phyloP scores from a whole-genome alignment of 768 basidiomycete genomes.

The Mycena chlorophos region DNA sequence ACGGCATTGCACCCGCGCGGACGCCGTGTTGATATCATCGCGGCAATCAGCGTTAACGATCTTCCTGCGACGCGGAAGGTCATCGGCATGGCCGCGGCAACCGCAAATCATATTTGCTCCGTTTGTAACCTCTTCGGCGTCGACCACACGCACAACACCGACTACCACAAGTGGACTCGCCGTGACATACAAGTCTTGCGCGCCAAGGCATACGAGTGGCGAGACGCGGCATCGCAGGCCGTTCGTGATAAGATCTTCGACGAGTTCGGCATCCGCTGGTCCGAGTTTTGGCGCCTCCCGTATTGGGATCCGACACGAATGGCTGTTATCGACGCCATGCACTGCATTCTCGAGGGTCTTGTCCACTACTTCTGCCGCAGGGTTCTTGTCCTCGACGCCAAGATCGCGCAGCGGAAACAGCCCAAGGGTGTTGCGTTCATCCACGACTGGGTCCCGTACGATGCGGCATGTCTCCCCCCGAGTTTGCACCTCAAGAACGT shows the following conservation, averaged over 20 bases:
- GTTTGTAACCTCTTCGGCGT: conserved; percentile 26
- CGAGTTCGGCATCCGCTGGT: too few species aligned
- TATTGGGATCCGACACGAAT: conserved; percentile 31
- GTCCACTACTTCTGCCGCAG: conserved; percentile 21
- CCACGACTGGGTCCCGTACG: conserved; percentile 13
- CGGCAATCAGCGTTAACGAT: conserved; percentile 28
- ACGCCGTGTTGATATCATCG: conserved; percentile 4
- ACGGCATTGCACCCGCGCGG: conserved; percentile 10
- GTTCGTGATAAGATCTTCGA: conserved; percentile 21
- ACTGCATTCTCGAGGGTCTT: conserved; percentile 28
- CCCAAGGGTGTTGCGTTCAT: conserved; percentile 8
- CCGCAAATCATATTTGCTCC: conserved; percentile 28
- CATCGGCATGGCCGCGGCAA: conserved; percentile 22
- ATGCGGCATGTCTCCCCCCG: conserved; percentile 8
- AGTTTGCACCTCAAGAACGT: conserved; percentile 6
- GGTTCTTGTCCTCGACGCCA: conserved; percentile 20
- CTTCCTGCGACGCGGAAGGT: conserved; percentile 29
- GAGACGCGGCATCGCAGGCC: conserved; percentile 9
- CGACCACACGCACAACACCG: conserved; percentile 11
- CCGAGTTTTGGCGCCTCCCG: too few species aligned
- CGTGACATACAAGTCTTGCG: conserved; percentile 13
- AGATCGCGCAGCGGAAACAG: conserved; percentile 14
- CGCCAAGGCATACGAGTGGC: conserved; percentile 15
- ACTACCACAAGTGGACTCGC: conserved; percentile 15
- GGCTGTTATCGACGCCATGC: conserved; percentile 34